Percentiles rank a stretch among this genome's conserved stretches.
These are phyloP conservation scores for Paracorniculantispora psalliotae DNA, from an alignment of 2,329 filamentous ascomycete species.

Conservation along the genomic window DNA sequence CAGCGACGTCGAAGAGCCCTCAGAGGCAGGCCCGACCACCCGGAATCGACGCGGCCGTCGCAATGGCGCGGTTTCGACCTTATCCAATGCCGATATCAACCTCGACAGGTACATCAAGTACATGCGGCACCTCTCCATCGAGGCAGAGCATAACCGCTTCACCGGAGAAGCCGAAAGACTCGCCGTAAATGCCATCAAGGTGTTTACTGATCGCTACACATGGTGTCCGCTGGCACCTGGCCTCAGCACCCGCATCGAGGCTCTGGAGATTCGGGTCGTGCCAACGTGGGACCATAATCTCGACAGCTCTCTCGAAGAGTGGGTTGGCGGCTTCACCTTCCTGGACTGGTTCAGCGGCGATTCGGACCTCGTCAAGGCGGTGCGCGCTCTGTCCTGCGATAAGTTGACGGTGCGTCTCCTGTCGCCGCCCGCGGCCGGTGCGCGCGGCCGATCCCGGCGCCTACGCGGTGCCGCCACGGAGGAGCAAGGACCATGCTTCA, in stretches of 20 bases:
- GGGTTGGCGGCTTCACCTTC: conserved; percentile 30
- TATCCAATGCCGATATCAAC: conserved; percentile 24
- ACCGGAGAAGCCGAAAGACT: conserved; percentile 19
- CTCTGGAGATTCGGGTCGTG: conserved; percentile 38
- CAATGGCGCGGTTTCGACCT: not conserved
- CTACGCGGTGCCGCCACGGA: not conserved
- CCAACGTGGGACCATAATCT: conserved; percentile 20
- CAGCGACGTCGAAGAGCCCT: conserved; percentile 17
- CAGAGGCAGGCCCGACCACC: not conserved
- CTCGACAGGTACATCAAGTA: conserved; percentile 31
- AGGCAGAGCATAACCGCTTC: conserved; percentile 38
- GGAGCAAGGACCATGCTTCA: conserved; percentile 13
- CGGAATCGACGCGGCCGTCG: not conserved
- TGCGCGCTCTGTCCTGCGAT: conserved; percentile 31
- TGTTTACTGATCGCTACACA: conserved; percentile 25
- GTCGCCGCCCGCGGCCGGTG: conserved; percentile 11
- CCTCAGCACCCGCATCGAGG: conserved; percentile 28
- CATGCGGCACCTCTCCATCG: conserved; percentile 38
- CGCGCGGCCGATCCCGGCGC: not conserved
- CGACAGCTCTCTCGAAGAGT: not conserved
- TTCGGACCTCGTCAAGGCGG: conserved; percentile 25
- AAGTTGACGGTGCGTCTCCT: conserved; percentile 32
- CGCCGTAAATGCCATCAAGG: conserved; percentile 33
- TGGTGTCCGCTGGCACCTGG: conserved; percentile 16
- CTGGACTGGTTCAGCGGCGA: conserved; percentile 30